Base-by-base conservation (phyloP, 768 basidiomycete species). In the Solioccasus polychromus region DNA sequence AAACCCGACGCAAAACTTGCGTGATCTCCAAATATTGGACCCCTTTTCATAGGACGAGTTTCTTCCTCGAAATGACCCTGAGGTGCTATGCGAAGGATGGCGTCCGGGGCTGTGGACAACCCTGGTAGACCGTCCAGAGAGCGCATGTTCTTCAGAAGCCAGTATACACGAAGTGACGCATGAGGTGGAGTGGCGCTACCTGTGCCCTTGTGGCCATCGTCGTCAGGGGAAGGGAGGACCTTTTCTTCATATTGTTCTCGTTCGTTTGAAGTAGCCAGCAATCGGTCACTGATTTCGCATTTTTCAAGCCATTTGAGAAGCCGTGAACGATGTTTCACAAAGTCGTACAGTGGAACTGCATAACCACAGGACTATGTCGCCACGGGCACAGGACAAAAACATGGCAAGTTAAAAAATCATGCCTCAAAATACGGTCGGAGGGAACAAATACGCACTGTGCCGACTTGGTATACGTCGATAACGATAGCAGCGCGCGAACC, bases 331-430 rank as follows among this genome's bases (percentile, higher is more conserved):
- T 82, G 76, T 12, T 66, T 66, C 39, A 74, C 68, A 65, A 80
- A 86, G 30, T 72, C 67, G 62, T 78, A 85, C 50, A 75, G 70
- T 4, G 84, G 83, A 26, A 86, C 79, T 4, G 76, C 73, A 50
- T 72, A 85, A 18, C 84, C 83, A 49, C 83, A 87, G 7, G 82
- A 81, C 84, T n/a, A n/a, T 85, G 53, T 8, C 31, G 31, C n/a
- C 11, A 15, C 6, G 14, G 31, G 11, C 6, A 6, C 26, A n/a
- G 26, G 26, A 26, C 26, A 11, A 6, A 26, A 26, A 26, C n/a
- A n/a, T n/a, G 11, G 6, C 6, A 6, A 11, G 7, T 6, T 6
- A 6, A 24, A 35, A 23, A 29, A 48, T 47, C 11, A 25, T 4
- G 31, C n/a, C 4, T 10, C 34, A 19, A 10, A 15, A 18, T 34